Evolutionary conservation across 805 yeast species (phyloP), one percentile per base, ranked within the genome.

Genomic region (Lipomyces spencermartinsiae): DNA sequence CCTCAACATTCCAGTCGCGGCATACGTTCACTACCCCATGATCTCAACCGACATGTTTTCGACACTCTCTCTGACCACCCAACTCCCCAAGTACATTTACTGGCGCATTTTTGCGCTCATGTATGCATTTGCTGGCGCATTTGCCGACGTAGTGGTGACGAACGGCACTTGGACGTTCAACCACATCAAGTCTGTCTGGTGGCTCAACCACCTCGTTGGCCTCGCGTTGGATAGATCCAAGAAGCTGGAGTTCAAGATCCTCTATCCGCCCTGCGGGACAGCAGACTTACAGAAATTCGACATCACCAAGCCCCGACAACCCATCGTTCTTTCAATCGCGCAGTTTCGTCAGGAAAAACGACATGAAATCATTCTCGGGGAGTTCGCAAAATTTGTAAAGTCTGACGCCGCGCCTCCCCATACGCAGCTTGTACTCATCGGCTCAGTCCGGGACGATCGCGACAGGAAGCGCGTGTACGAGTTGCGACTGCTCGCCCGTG

Each of bases 281-380:
- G 91, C 89, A 73, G 64, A 74, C 55, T 39, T 74, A 31, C 59
- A 73, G 31, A 54, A 74, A 33, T 69, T 76, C 19, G 64, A 63
- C 8, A 35, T 69, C 10, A 54, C 12, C 9, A 43, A 9, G n/a
- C 56, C 58, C 10, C 63, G 78, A 16, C 63, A 63, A 29, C 75
- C 75, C 19, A 67, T 62, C 33, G 67, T 89, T 68, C 80, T 90
- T 22, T 90, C 87, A 65, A 80, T 95, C 59, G 98, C 98, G 0
- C 99, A 95, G 78, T 95, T 91, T 79, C 86, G 99, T 67, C 95
- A 97, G 1, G 99, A 95, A 77, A 95, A 95, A 78, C 86, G 99
- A 69, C 98, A 95, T 76, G 83, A 80, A 33, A 80, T 95, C 62
- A 84, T 93, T 2, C 78, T 95, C 58, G 70, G 78, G 9, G 88